phyloP scores from a whole-genome alignment of 2,329 filamentous ascomycete species.

The Nakataea oryzae region DNA sequence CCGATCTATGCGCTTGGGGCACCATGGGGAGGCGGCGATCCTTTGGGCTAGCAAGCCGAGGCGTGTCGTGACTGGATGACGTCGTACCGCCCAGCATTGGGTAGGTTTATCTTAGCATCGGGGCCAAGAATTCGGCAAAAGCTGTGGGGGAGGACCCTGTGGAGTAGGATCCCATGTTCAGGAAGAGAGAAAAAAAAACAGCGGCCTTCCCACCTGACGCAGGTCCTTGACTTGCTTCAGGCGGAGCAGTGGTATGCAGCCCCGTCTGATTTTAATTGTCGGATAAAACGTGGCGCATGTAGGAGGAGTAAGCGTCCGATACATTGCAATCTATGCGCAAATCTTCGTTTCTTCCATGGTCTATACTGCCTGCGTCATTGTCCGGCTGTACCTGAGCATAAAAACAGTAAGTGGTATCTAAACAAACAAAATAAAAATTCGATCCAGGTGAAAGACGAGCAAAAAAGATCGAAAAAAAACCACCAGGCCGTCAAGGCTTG shows the following conservation, averaged over 20 bases:
- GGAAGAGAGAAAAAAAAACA: no score
- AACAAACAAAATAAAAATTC: neutral
- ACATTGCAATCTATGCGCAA: neutral
- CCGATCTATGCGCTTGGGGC: no score
- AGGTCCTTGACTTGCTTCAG: no score
- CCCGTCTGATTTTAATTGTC: no score
- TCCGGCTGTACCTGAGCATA: neutral
- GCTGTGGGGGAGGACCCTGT: no score
- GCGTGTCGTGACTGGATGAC: neutral
- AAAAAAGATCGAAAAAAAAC: conserved; percentile 1
- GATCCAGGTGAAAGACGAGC: neutral
- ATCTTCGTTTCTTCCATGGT: neutral
- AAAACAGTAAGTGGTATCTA: neutral
- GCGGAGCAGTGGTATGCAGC: no score
- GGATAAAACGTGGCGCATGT: no score
- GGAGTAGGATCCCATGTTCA: no score
- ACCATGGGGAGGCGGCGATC: neutral
- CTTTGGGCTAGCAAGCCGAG: no score
- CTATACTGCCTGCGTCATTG: neutral
- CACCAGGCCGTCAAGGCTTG: neutral
- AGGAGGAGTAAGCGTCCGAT: neutral
- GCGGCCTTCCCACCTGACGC: no score
- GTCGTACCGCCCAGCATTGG: neutral
- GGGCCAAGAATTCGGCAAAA: no score
- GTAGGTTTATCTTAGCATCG: neutral